A percentile compares a stretch with the other conserved stretches of the same genome.
Conservation (phyloP, 106 monocot species). For the Posidonia australis region DNA sequence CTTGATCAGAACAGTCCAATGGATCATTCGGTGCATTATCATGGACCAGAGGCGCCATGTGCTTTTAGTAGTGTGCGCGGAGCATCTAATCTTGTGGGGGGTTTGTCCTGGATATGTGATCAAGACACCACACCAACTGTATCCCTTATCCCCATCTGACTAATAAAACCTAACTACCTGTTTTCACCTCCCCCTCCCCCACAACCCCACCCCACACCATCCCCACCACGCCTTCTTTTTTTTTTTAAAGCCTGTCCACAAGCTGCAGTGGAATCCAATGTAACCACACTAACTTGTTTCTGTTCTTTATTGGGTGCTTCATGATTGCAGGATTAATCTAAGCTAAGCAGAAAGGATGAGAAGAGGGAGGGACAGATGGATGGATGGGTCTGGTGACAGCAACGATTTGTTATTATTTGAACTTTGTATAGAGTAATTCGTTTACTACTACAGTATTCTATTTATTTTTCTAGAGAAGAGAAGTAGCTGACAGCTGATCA, state of each 20-base stretch:
- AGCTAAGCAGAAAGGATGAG: not conserved
- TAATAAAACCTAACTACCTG: conserved; percentile 1
- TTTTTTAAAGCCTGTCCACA: not conserved
- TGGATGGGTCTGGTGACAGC: conserved; percentile 3
- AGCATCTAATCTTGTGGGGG: conserved; percentile 4
- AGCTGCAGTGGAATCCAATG: not conserved
- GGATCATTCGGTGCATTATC: not conserved
- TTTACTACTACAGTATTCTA: not conserved
- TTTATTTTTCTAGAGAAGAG: not conserved
- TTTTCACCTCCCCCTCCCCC: not conserved
- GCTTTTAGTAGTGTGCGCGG: not conserved
- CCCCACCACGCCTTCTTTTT: too few relatives aligned
- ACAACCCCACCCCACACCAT: too few relatives aligned
- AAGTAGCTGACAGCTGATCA: not conserved
- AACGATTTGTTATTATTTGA: conserved; percentile 4
- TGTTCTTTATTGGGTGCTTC: not conserved
- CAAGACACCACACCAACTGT: not conserved
- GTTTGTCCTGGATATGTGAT: not conserved
- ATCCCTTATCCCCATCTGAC: not conserved
- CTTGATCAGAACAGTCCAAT: not conserved
- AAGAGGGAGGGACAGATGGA: not conserved
- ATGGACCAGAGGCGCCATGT: not conserved
- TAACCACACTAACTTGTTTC: conserved; percentile 3
- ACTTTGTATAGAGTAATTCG: conserved; percentile 5
- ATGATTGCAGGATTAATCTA: conserved; percentile 8